These are phyloP conservation scores for Phaseolus coccineus DNA, from an alignment of 331 rosid species.

Conservation along the genomic window DNA sequence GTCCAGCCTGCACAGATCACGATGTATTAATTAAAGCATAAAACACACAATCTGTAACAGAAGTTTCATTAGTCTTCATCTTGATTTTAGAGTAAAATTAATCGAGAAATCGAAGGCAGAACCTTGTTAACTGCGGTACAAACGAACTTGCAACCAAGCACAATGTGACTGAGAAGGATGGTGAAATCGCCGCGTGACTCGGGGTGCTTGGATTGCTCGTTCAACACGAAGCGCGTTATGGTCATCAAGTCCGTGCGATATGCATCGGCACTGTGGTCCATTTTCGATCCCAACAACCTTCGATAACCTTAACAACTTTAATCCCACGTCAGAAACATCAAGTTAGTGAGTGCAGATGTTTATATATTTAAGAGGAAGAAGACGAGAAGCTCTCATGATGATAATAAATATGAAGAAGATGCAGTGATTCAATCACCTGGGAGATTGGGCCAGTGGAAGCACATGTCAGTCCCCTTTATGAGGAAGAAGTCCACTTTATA, in stretches of 20 bases:
- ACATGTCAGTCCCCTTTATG: no score
- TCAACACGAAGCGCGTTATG: slow-evolving; percentile 79
- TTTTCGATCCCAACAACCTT: not conserved
- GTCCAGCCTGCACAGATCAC: slow-evolving; percentile 73
- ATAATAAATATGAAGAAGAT: no score
- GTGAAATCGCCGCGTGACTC: slow-evolving; percentile 94
- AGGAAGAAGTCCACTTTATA: no score
- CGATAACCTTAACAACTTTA: not conserved
- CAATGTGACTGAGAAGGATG: slow-evolving; percentile 87
- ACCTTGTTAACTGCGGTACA: slow-evolving; percentile 88
- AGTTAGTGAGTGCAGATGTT: not conserved
- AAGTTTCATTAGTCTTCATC: not conserved
- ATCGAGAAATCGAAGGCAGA: not conserved
- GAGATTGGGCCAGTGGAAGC: no score
- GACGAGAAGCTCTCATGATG: not conserved
- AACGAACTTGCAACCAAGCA: slow-evolving; percentile 93
- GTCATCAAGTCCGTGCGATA: slow-evolving; percentile 91
- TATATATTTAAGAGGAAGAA: not conserved
- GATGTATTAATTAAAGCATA: not conserved
- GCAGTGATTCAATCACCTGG: no score
- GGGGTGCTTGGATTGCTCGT: slow-evolving; percentile 83
- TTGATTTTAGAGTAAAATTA: not conserved
- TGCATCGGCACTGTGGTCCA: slow-evolving; percentile 91
- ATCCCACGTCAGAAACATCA: no score
- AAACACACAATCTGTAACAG: not conserved